phyloP scores from a whole-genome alignment of 2,329 filamentous ascomycete species.

The Pseudonectria buxi region DNA sequence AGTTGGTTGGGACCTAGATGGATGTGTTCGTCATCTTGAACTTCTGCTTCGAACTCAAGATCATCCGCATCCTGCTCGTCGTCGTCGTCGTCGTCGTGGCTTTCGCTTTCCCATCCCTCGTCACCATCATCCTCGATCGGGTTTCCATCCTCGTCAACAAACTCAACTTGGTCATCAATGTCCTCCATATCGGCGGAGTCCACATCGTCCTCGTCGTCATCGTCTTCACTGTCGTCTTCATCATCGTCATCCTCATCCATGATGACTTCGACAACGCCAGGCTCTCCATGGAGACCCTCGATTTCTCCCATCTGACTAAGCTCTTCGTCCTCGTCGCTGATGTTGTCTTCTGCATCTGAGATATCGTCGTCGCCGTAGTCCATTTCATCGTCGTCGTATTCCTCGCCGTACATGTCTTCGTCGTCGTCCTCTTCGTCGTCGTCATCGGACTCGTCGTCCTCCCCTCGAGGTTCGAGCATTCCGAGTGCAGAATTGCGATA shows the following conservation, averaged over 20 bases:
- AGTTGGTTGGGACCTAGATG: slow-evolving; percentile 38
- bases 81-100: slow-evolving; percentile 48
- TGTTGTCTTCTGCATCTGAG: slow-evolving; percentile 75
- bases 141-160: slow-evolving; percentile 58
- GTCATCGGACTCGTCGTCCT: slow-evolving; percentile 74
- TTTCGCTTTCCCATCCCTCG: slow-evolving; percentile 56
- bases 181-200: slow-evolving; percentile 43
- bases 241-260: slow-evolving; percentile 67
- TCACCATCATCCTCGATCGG: slow-evolving; percentile 52
- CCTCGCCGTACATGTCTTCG: slow-evolving; percentile 89
- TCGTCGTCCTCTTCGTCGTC: slow-evolving; percentile 65
- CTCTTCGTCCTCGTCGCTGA: slow-evolving; percentile 85
- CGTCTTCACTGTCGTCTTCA: slow-evolving; percentile 54
- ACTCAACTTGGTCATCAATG: slow-evolving; percentile 47
- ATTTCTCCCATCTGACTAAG: slow-evolving; percentile 79
- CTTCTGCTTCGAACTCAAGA: slow-evolving; percentile 48
- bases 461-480: slow-evolving; percentile 80
- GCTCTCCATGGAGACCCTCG: slow-evolving; percentile 62
- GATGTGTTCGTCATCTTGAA: slow-evolving; percentile 47
- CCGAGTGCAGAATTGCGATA: slow-evolving; percentile 95
- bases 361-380: slow-evolving; percentile 80
- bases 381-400: slow-evolving; percentile 88
- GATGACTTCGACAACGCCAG: slow-evolving; percentile 65
- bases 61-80: slow-evolving; percentile 47
- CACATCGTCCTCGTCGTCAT: slow-evolving; percentile 45